These are phyloP conservation scores for Croton setiger DNA, from an alignment of 441 rosid species.

Conservation along the genomic window DNA sequence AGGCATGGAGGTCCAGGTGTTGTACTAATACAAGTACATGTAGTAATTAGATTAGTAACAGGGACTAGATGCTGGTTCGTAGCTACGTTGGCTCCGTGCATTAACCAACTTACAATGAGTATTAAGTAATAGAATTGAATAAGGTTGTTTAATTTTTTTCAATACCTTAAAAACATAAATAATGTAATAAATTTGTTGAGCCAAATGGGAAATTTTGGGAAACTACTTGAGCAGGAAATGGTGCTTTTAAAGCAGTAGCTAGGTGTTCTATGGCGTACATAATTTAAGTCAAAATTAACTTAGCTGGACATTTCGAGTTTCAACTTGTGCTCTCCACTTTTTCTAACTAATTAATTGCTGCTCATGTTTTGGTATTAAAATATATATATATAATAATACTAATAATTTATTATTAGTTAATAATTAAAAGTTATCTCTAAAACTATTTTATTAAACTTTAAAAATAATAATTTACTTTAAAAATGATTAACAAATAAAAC, in stretches of 20 bases:
- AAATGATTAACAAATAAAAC: too few species aligned
- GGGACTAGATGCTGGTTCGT: background rate
- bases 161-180: background rate
- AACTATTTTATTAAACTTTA: too few species aligned
- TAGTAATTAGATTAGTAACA: background rate
- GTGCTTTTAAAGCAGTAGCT: background rate
- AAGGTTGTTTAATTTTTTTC: too few species aligned
- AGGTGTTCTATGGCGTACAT: background rate
- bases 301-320: constrained; percentile 1
- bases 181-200: background rate
- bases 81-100: background rate
- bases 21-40: background rate
- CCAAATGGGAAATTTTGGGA: background rate
- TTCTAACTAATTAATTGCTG: too few species aligned
- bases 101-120: background rate
- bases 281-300: background rate
- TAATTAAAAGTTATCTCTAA: too few species aligned
- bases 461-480: too few species aligned
- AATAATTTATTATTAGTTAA: too few species aligned
- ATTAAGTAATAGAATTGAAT: too few species aligned
- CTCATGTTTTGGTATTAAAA: too few species aligned
- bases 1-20: background rate
- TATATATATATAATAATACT: too few species aligned
- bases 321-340: background rate
- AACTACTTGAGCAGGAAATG: background rate